Base-by-base conservation (phyloP, 352 stramenopile species). In the Phytophthora litchii region DNA sequence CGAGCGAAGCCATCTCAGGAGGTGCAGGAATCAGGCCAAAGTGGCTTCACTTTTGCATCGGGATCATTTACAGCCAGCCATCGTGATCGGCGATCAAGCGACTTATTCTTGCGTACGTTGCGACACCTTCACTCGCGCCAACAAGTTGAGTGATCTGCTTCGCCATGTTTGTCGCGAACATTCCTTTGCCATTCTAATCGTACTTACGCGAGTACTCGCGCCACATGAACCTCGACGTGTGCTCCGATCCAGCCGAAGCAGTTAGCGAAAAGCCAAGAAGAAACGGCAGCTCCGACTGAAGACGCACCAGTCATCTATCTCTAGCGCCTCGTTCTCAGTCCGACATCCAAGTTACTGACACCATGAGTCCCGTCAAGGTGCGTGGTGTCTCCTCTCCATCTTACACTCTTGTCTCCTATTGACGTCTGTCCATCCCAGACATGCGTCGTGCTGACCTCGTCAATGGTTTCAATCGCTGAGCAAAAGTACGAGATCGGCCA, bases 401-500 rank as follows among this genome's bases (percentile, higher is more conserved):
- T 31, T 23, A 2, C 25, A 4, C 31, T 23, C 23, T 57, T 6
- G 13, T 34, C n/a, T 16, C 6, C 19, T 54, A 31, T 29, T 41
- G 10, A 54, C 32, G 12, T 27, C 7, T 36, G 27, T 19, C 17
- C 37, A 51, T 17, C 13, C 17, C 52, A 79, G 49, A 74, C 50
- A 34, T 92, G 83, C 61, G 70, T 92, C 16, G 71, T 92, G 46
- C 63, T 92, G 57, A 89, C 78, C 42, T 92, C 83, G 34, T 92
- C 83, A 17, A 88, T 81, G 62, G 78, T 88, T 27, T 89, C 79
- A 23, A 78, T 89, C 59, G 55, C 78, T 16, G 85, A 92, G 54
- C 83, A 94, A 66, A 91, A 91, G 76, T 79, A 70, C 59, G 80
- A 92, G 46, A 92, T 91, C 52, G 53, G 61, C 44, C 77, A 86